Base-by-base conservation (phyloP, 192 early-diverging fungal genomes). In the Rhizoclosmatium globosum region DNA sequence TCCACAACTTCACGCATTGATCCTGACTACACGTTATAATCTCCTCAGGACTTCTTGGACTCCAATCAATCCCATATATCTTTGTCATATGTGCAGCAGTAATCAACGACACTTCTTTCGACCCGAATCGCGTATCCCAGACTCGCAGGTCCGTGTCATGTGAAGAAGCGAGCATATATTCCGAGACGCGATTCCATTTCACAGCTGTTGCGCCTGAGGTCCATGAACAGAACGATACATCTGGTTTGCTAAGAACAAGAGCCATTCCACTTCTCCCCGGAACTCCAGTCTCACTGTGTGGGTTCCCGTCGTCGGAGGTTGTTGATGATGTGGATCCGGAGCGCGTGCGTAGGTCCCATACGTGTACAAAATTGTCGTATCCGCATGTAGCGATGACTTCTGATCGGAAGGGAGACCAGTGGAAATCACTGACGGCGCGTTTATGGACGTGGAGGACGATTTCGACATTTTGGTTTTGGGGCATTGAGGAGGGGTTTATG, bases 31-130 rank as follows among this genome's bases (percentile, higher is more conserved):
- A 96, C 13, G 94, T 95, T 38, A 96, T 87, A 53, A 96, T 91
- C 71, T 94, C 92, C 56, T 92, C 81, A 47, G 89, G 87, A 71
- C 91, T 87, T 21, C 85, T 85, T 17, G 91, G 79, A 78, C 93
- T 94, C 94, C 94, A 96, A 61, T 96, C 94, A 62, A 96, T 94
- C 3, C 94, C 94, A 66, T 95, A 95, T 48, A 96, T 95, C 78
- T 66, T 75, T 23, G 64, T 58, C 44, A 60, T 67, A 31, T 76
- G 74, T 13, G 21, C 48, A 2, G 67, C 50, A 45, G 46, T 42
- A 0, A 76, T 53, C 4, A 66, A 23, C 4, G 31, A 6, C 4
- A 74, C 45, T 39, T 74, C 64, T 41, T 70, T 67, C 9, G 73
- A 44, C 74, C 79, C 76, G 86, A 90, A 89, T 71, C 94, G 83